phyloP scores from a whole-genome alignment of 2,329 filamentous ascomycete species.

The Fusarium marasasianum region DNA sequence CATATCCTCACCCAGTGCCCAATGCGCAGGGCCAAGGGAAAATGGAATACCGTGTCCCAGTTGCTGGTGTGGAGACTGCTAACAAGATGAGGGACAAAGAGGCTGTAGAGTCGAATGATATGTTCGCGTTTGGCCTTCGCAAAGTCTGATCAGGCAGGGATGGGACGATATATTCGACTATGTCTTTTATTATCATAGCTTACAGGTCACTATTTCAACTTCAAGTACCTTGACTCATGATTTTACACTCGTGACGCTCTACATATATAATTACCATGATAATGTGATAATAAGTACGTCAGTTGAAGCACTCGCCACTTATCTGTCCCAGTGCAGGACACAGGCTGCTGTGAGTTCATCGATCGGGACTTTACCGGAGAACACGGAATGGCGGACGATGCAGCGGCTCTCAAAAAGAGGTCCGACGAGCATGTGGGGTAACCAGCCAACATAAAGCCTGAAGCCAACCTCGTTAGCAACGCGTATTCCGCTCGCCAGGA shows the following conservation, averaged over 20 bases:
- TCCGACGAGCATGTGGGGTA: neutral
- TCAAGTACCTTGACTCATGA: no score
- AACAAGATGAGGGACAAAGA: constrained; percentile 46
- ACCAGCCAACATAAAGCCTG: neutral
- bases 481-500: neutral
- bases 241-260: neutral
- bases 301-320: neutral
- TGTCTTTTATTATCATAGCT: neutral
- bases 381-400: neutral
- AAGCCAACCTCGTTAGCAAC: neutral
- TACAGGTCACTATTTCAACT: neutral
- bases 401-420: neutral
- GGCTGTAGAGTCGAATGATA: constrained; percentile 43
- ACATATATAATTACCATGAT: neutral
- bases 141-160: neutral
- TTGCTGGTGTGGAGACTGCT: constrained; percentile 45
- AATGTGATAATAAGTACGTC: neutral
- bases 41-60: constrained; percentile 46
- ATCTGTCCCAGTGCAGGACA: neutral
- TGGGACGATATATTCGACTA: neutral
- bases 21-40: constrained; percentile 43
- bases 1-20: constrained; percentile 65
- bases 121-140: constrained; percentile 35
- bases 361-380: neutral
- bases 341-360: neutral